phyloP scores from a whole-genome alignment of 352 stramenopile genomes.

The Globisporangium acanthophoron region DNA sequence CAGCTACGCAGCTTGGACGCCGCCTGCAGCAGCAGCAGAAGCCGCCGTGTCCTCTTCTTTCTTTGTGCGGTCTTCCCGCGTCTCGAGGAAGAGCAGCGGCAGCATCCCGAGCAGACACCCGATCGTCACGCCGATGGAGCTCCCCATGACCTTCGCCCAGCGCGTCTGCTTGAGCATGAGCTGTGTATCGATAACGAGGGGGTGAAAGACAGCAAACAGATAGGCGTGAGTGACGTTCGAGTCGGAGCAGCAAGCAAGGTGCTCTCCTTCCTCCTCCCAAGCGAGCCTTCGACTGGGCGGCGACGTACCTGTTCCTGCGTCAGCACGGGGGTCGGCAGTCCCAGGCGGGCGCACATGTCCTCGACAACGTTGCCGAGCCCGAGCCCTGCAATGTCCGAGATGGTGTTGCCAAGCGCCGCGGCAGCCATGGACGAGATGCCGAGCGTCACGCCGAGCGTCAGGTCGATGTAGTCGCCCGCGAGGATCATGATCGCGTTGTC shows the following conservation, averaged over 20 bases:
- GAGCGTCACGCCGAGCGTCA: slow-evolving; percentile 72
- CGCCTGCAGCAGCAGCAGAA: not conserved
- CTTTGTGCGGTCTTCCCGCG: slow-evolving; percentile 29
- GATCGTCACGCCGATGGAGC: slow-evolving; percentile 64
- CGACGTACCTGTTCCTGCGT: slow-evolving; percentile 32
- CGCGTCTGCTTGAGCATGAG: slow-evolving; percentile 61
- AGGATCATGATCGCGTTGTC: slow-evolving; percentile 96
- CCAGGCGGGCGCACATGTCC: slow-evolving; percentile 58
- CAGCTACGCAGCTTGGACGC: not conserved
- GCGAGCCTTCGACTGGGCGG: too few species aligned
- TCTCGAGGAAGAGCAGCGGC: slow-evolving; percentile 74
- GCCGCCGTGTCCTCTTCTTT: not conserved
- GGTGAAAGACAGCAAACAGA: not conserved
- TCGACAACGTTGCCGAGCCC: slow-evolving; percentile 81
- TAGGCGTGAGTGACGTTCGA: not conserved
- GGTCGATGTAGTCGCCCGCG: slow-evolving; percentile 84
- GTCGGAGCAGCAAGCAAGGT: not conserved
- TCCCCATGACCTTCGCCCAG: slow-evolving; percentile 61
- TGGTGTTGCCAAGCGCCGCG: slow-evolving; percentile 81
- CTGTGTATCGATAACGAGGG: not conserved
- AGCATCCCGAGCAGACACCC: slow-evolving; percentile 74
- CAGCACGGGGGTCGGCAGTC: slow-evolving; percentile 52
- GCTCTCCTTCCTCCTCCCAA: too few species aligned
- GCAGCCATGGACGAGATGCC: slow-evolving; percentile 87
- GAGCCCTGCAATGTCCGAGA: slow-evolving; percentile 64